phyloP scores from a whole-genome alignment of 2,329 filamentous ascomycete genomes.

The Penicillium sp. region DNA sequence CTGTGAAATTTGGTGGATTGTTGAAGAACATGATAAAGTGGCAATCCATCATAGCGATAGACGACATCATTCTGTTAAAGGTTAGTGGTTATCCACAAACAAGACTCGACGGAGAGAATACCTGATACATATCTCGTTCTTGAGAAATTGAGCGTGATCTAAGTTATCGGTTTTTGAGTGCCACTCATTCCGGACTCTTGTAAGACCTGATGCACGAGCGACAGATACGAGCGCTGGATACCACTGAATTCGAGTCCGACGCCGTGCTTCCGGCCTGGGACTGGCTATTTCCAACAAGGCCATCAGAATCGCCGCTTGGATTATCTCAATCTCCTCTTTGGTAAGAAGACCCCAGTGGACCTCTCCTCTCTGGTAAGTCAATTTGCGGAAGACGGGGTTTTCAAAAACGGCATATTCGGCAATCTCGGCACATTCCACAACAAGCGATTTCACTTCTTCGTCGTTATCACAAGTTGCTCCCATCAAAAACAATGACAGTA shows the following conservation, averaged over 20 bases:
- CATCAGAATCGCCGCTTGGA: constrained; percentile 15
- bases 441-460: neutral
- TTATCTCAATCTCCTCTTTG: constrained; percentile 9
- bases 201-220: constrained; percentile 8
- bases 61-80: constrained; percentile 12
- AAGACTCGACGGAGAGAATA: neutral
- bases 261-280: constrained; percentile 6
- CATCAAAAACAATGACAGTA: neutral
- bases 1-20: constrained; percentile 5
- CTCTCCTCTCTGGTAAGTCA: neutral
- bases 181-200: constrained; percentile 10
- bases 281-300: constrained; percentile 15
- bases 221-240: constrained; percentile 16
- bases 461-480: neutral
- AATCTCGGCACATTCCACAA: neutral
- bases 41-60: constrained; percentile 18
- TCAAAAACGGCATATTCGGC: neutral
- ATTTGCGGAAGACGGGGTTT: neutral
- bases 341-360: constrained; percentile 1
- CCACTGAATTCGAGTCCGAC: constrained; percentile 14
- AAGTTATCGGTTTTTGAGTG: neutral
- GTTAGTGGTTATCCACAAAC: neutral
- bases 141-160: neutral
- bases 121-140: neutral
- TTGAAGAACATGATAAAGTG: constrained; percentile 20